Conservation (phyloP, 805 yeast genomes). For the Candida taoyuanica region DNA sequence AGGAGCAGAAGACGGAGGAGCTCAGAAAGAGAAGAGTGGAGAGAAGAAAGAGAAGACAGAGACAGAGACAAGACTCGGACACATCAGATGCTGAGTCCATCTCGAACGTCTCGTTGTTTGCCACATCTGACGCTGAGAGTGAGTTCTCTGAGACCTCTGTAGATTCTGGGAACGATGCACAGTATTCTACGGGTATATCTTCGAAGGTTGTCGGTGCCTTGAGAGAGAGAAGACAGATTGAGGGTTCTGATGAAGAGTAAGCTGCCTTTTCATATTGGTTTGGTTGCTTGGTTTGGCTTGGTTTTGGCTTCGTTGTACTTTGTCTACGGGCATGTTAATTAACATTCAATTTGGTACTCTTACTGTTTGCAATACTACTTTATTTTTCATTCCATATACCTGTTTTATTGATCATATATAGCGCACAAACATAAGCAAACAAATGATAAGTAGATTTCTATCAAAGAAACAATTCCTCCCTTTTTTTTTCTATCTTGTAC, state of each 20-base stretch:
- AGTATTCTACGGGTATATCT: slow-evolving; percentile 23
- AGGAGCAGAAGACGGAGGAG: slow-evolving; percentile 34
- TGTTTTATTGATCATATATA: too few relatives aligned
- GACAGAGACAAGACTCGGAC: slow-evolving; percentile 6
- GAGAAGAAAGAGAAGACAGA: slow-evolving; percentile 22
- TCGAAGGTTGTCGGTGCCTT: slow-evolving; percentile 26
- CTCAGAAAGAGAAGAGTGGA: slow-evolving; percentile 34
- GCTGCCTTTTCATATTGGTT: too few relatives aligned
- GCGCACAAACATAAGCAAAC: neutral
- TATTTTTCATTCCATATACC: too few relatives aligned
- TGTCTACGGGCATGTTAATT: too few relatives aligned
- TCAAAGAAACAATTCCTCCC: neutral
- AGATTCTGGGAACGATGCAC: slow-evolving; percentile 11
- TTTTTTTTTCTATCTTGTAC: neutral
- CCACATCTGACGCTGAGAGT: slow-evolving; percentile 34
- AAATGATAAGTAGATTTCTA: neutral
- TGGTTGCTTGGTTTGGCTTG: too few relatives aligned
- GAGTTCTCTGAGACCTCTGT: slow-evolving; percentile 29
- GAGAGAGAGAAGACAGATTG: slow-evolving; percentile 26
- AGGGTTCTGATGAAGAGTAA: slow-evolving; percentile 4
- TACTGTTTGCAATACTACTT: too few relatives aligned
- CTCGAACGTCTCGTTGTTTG: slow-evolving; percentile 37
- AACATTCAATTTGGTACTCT: too few relatives aligned
- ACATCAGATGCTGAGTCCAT: slow-evolving; percentile 41
- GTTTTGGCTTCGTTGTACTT: too few relatives aligned